A percentile compares a stretch with the other conserved stretches of the same genome.
phyloP scores from a whole-genome alignment of 2,329 filamentous ascomycete species.

The Dendrostoma leiphaemia region DNA sequence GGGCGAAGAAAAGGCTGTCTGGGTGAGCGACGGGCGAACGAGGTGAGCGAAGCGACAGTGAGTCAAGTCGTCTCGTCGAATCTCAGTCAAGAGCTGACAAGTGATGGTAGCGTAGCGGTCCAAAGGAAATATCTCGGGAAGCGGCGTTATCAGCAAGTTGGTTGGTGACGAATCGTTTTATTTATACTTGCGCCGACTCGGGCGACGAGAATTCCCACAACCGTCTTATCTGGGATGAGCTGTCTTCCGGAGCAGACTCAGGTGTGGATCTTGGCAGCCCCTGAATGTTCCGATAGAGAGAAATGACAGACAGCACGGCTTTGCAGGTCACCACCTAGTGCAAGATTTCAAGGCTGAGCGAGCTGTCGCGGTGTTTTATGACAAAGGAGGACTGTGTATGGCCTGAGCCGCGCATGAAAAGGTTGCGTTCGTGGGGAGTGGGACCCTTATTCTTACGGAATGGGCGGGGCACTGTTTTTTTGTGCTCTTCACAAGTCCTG shows the following conservation, averaged over 20 bases:
- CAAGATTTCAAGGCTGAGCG: no score
- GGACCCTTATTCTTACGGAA: background rate
- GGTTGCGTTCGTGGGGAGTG: background rate
- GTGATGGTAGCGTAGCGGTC: slow-evolving; percentile 21
- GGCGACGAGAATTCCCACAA: background rate
- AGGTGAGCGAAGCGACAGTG: background rate
- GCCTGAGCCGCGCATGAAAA: slow-evolving; percentile 14
- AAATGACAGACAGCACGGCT: background rate
- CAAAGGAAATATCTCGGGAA: slow-evolving; percentile 2
- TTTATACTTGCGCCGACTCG: slow-evolving; percentile 7
- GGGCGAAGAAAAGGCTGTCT: background rate
- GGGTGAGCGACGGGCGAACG: background rate
- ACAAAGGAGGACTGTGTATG: slow-evolving; percentile 8
- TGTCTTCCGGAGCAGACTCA: background rate
- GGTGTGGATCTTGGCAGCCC: background rate
- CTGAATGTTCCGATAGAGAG: background rate
- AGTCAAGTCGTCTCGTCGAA: slow-evolving; percentile 3
- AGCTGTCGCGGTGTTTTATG: background rate
- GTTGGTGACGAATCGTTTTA: no score
- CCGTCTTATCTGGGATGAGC: slow-evolving; percentile 13
- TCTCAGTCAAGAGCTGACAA: slow-evolving; percentile 19
- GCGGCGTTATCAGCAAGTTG: no score
- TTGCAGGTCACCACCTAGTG: background rate
- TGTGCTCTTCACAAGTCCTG: no score
- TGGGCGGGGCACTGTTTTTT: no score